Evolutionary conservation across 495 filamentous ascomycete genomes (phyloP).

Genomic region (Hyaloscypha hepaticicola): DNA sequence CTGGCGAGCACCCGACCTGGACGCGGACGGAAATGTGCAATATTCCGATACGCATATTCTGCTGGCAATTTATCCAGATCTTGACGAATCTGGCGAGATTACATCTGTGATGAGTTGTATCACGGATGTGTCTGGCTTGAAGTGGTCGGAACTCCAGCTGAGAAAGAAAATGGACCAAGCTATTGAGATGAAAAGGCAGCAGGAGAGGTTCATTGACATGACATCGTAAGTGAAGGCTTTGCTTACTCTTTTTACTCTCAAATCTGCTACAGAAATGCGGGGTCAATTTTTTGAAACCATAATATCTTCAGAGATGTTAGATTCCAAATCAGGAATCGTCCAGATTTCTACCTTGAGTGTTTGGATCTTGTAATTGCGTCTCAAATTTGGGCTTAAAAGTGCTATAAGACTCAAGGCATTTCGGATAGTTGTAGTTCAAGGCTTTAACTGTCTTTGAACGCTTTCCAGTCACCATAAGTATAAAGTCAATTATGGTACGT

Average conservation of each 20-base stretch:
- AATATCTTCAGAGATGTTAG: too few relatives aligned
- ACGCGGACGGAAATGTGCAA: constrained; percentile 50
- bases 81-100: constrained; percentile 31
- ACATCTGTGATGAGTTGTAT: constrained; percentile 34
- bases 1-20: constrained; percentile 61
- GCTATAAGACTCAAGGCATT: too few relatives aligned
- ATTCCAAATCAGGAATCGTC: too few relatives aligned
- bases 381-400: too few relatives aligned
- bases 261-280: too few relatives aligned
- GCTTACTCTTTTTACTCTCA: not conserved
- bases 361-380: too few relatives aligned
- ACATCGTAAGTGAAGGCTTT: constrained; percentile 38
- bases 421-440: too few relatives aligned
- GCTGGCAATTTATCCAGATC: constrained; percentile 33
- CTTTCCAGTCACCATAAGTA: too few relatives aligned
- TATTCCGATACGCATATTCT: constrained; percentile 31
- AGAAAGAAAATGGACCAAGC: constrained; percentile 42
- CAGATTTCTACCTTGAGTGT: too few relatives aligned
- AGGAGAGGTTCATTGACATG: constrained; percentile 87
- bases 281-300: not conserved
- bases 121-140: constrained; percentile 47
- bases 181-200: constrained; percentile 64
- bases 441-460: too few relatives aligned
- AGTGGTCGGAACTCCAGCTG: constrained; percentile 41
- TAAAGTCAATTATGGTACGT: too few relatives aligned